A percentile compares a stretch with the other conserved stretches of the same genome.
phyloP scores from a whole-genome alignment of 2,329 filamentous ascomycete genomes.

The Penicillium paneum region DNA sequence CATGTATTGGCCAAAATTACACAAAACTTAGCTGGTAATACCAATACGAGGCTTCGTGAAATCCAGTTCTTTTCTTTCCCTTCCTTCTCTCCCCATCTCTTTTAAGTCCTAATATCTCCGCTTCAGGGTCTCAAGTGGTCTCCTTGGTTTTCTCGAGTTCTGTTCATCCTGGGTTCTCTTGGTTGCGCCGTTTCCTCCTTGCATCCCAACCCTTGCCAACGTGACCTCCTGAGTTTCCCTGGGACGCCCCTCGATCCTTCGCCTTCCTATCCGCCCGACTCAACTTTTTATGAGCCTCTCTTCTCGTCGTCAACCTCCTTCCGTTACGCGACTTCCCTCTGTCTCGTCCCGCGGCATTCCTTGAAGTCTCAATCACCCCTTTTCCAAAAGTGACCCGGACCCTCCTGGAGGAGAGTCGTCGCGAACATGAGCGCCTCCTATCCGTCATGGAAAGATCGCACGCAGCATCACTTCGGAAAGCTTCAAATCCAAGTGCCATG shows the following conservation, averaged over 20 bases:
- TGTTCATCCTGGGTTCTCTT: slow-evolving; percentile 12
- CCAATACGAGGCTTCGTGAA: slow-evolving; percentile 18
- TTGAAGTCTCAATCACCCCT: slow-evolving; percentile 11
- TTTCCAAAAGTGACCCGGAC: slow-evolving; percentile 15
- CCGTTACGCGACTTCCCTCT: slow-evolving; percentile 18
- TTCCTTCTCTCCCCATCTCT: slow-evolving; percentile 13
- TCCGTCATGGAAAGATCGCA: slow-evolving; percentile 48
- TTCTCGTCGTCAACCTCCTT: slow-evolving; percentile 8
- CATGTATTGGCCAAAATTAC: not conserved
- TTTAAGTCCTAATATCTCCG: slow-evolving; percentile 11
- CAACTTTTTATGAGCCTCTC: slow-evolving; percentile 4
- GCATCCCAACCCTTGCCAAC: slow-evolving; percentile 29
- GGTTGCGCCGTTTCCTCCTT: slow-evolving; percentile 27
- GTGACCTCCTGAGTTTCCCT: slow-evolving; percentile 22
- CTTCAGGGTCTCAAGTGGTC: slow-evolving; percentile 4
- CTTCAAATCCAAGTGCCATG: slow-evolving; percentile 48
- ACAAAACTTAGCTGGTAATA: slow-evolving; percentile 25
- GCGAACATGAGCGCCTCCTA: slow-evolving; percentile 36
- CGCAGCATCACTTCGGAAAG: slow-evolving; percentile 44
- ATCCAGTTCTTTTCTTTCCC: slow-evolving; percentile 16
- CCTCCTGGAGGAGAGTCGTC: slow-evolving; percentile 22
- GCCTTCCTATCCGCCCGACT: slow-evolving; percentile 11
- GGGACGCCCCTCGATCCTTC: slow-evolving; percentile 9
- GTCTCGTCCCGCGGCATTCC: slow-evolving; percentile 20
- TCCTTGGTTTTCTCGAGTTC: slow-evolving; percentile 14